Percentiles rank a stretch among this genome's conserved stretches.
Evolutionary conservation across 2,329 filamentous ascomycete species (phyloP).

Genomic region (Cordyceps pruinosa): DNA sequence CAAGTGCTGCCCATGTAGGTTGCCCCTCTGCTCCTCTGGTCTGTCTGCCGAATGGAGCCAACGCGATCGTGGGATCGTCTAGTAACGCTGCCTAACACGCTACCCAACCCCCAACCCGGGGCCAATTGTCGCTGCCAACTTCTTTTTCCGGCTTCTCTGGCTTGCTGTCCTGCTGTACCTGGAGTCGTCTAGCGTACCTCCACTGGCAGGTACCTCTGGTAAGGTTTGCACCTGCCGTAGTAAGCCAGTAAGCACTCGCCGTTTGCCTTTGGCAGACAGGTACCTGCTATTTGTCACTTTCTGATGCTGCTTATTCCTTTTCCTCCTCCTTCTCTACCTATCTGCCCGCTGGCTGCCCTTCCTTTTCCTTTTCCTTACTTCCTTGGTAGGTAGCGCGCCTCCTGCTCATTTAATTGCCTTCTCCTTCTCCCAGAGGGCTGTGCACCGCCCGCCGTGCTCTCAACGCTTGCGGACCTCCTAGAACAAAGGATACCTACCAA

Average conservation of each 20-base stretch:
- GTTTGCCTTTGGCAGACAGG: neutral
- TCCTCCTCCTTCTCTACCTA: neutral
- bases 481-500: too few species aligned
- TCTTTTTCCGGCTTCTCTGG: too few species aligned
- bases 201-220: too few species aligned
- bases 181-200: too few species aligned
- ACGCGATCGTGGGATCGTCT: constrained; percentile 3
- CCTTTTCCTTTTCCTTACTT: too few species aligned
- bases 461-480: neutral
- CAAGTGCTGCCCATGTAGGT: neutral
- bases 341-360: neutral
- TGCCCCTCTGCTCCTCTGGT: neutral
- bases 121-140: too few species aligned
- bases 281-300: neutral
- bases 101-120: neutral
- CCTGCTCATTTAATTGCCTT: neutral
- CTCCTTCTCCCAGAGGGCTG: constrained; percentile 1
- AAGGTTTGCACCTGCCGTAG: too few species aligned
- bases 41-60: constrained; percentile 3
- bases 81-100: neutral
- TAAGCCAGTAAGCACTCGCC: neutral
- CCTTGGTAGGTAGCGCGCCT: too few species aligned
- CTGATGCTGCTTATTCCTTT: neutral
- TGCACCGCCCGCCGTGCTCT: neutral
- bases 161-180: too few species aligned